Evolutionary conservation across 331 rosid species (phyloP).

Genomic region (Arachis monticola): DNA sequence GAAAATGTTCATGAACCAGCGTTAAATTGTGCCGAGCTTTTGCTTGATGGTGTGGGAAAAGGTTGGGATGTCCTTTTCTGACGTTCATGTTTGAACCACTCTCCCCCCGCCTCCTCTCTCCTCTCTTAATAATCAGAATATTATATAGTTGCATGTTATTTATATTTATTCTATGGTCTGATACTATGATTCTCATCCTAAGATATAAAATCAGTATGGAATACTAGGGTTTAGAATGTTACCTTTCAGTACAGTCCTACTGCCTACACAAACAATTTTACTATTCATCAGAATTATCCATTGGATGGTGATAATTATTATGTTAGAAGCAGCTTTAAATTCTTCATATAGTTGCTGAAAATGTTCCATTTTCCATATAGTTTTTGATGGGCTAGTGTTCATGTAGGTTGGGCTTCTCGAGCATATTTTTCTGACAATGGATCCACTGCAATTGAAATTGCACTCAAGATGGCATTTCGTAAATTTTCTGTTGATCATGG

Average conservation of each 20-base stretch:
- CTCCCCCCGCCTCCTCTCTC: too few species aligned
- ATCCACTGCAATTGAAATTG: slow-evolving; percentile 97
- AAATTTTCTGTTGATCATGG: slow-evolving; percentile 77
- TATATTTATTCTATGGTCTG: slow-evolving; percentile 16
- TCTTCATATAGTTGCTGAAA: slow-evolving; percentile 16
- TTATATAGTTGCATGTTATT: slow-evolving; percentile 14
- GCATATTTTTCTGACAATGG: slow-evolving; percentile 90
- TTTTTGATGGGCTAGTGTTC: slow-evolving; percentile 15
- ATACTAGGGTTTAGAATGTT: slow-evolving; percentile 27
- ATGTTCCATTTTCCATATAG: slow-evolving; percentile 19
- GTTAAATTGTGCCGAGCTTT: slow-evolving; percentile 84
- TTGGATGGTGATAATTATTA: slow-evolving; percentile 18
- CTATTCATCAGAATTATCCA: slow-evolving; percentile 26
- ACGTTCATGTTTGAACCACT: slow-evolving; percentile 19
- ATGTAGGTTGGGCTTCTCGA: slow-evolving; percentile 92
- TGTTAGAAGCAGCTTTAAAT: slow-evolving; percentile 24
- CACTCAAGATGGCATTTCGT: slow-evolving; percentile 98
- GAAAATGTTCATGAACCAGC: slow-evolving; percentile 96
- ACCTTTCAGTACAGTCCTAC: slow-evolving; percentile 29
- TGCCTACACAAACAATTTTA: slow-evolving; percentile 24
- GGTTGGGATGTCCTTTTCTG: slow-evolving; percentile 47
- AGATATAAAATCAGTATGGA: too few species aligned
- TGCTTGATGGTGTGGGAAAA: slow-evolving; percentile 92
- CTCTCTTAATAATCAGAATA: background rate
- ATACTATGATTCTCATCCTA: slow-evolving; percentile 30